A percentile compares a stretch with the other conserved stretches of the same genome.
These are phyloP conservation scores for Herpetomonas samuelpessoai DNA, from an alignment of 208 protist species.

Conservation along the genomic window DNA sequence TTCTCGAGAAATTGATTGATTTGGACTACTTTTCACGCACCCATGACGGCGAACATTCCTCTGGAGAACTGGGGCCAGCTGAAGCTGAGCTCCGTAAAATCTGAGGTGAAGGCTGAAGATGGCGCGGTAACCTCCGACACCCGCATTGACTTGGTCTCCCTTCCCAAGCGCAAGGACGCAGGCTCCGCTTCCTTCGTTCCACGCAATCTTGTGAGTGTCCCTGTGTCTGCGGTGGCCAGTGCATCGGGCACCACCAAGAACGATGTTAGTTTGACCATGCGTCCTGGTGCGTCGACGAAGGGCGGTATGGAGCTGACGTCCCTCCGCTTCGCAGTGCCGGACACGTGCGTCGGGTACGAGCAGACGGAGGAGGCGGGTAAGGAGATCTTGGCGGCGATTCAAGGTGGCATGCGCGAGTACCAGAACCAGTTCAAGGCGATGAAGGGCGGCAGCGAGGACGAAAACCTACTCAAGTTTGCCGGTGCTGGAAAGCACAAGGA, in stretches of 20 bases:
- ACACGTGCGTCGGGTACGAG: slow-evolving; percentile 81
- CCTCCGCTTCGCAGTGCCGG: slow-evolving; percentile 80
- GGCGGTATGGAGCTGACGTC: slow-evolving; percentile 61
- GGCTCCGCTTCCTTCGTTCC: slow-evolving; percentile 46
- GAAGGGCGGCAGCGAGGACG: slow-evolving; percentile 29
- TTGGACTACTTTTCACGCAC: no score
- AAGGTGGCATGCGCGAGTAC: slow-evolving; percentile 52
- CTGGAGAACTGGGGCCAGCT: slow-evolving; percentile 85
- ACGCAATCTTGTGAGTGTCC: slow-evolving; percentile 59
- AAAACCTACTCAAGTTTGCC: slow-evolving; percentile 47
- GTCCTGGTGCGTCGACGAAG: slow-evolving; percentile 28
- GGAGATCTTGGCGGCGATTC: slow-evolving; percentile 55
- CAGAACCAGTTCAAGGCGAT: slow-evolving; percentile 45
- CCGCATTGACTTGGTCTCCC: slow-evolving; percentile 42
- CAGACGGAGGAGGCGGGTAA: slow-evolving; percentile 81
- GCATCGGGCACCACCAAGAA: slow-evolving; percentile 79
- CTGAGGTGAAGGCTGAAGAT: slow-evolving; percentile 28
- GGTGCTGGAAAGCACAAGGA: slow-evolving; percentile 36
- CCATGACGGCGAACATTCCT: slow-evolving; percentile 22
- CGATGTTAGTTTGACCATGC: slow-evolving; percentile 66
- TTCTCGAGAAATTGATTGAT: no score
- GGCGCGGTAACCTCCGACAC: slow-evolving; percentile 13
- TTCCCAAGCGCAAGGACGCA: slow-evolving; percentile 52
- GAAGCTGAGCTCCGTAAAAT: slow-evolving; percentile 27
- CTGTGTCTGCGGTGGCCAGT: slow-evolving; percentile 61